These are phyloP conservation scores for Penicillium sp. DNA, from an alignment of 2,329 filamentous ascomycete genomes.

Conservation along the genomic window DNA sequence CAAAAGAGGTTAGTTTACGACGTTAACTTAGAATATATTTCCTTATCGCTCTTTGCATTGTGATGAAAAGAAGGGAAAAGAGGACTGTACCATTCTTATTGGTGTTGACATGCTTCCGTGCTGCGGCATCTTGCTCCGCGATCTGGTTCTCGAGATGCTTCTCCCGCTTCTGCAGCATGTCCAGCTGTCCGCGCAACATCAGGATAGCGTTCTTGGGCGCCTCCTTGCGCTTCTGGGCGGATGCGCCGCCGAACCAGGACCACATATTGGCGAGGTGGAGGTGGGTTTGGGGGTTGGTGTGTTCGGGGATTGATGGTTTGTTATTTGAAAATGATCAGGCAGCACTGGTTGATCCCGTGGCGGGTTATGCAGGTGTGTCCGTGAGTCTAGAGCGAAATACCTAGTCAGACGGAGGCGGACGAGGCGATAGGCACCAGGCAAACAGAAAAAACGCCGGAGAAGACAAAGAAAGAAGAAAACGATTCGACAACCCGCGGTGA, in stretches of 20 bases:
- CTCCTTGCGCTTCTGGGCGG: slow-evolving; percentile 84
- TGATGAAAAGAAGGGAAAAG: neutral
- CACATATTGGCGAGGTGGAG: slow-evolving; percentile 53
- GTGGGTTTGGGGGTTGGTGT: neutral
- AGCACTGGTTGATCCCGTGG: slow-evolving; percentile 7
- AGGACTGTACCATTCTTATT: slow-evolving; percentile 80
- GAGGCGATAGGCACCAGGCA: slow-evolving; percentile 1
- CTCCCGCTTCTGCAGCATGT: slow-evolving; percentile 97
- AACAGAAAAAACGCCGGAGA: neutral
- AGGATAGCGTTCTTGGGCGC: slow-evolving; percentile 96
- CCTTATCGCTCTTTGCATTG: neutral
- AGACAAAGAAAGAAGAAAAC: neutral
- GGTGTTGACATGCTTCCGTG: slow-evolving; percentile 80
- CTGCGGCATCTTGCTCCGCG: slow-evolving; percentile 84
- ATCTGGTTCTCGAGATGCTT: slow-evolving; percentile 88
- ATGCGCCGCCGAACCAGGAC: slow-evolving; percentile 89
- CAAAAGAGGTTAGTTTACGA: neutral
- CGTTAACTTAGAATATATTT: neutral
- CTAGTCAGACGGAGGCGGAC: slow-evolving; percentile 20
- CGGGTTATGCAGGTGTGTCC: slow-evolving; percentile 6
- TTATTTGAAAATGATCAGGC: slow-evolving; percentile 6
- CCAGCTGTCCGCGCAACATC: slow-evolving; percentile 79
- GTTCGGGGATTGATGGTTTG: neutral
- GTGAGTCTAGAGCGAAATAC: slow-evolving; percentile 4
- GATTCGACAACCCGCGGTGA: neutral